A percentile compares a stretch with the other conserved stretches of the same genome.
phyloP scores from a whole-genome alignment of 2,329 filamentous ascomycete genomes.

The Cercospora canescens region DNA sequence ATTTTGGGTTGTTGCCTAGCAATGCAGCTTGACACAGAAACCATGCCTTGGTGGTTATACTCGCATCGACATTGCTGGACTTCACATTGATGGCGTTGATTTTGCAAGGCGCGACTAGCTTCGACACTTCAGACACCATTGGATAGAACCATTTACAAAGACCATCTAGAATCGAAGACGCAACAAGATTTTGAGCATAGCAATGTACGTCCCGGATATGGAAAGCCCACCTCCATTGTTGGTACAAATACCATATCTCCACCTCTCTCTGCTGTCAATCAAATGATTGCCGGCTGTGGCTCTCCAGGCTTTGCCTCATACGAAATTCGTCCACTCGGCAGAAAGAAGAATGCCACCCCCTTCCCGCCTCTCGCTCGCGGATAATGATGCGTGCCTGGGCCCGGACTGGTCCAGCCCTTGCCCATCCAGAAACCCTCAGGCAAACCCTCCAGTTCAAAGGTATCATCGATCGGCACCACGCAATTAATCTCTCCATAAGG shows the following conservation, averaged over 20 bases:
- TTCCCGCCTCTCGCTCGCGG: slow-evolving; percentile 54
- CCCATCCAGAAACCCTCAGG: slow-evolving; percentile 51
- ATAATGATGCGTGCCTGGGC: slow-evolving; percentile 59
- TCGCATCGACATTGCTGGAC: no score
- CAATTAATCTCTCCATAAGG: slow-evolving; percentile 37
- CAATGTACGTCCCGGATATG: neutral
- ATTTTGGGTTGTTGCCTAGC: neutral
- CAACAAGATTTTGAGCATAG: neutral
- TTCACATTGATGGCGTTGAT: no score
- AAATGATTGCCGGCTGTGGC: slow-evolving; percentile 14
- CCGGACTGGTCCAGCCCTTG: slow-evolving; percentile 57
- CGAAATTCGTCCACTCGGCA: slow-evolving; percentile 56
- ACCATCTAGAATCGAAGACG: neutral
- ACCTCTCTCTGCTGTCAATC: neutral
- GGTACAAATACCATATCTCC: neutral
- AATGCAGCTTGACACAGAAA: no score
- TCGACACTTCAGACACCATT: no score
- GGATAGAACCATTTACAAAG: neutral
- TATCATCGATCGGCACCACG: slow-evolving; percentile 45
- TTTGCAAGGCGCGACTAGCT: no score
- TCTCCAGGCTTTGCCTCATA: slow-evolving; percentile 49
- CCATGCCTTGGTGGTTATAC: no score
- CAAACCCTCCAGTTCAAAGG: slow-evolving; percentile 57
- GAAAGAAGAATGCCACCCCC: slow-evolving; percentile 56
- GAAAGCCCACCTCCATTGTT: neutral